A percentile compares a stretch with the other conserved stretches of the same genome.
These are phyloP conservation scores for Tolypocladium pustulatum DNA, from an alignment of 2,329 filamentous ascomycete species.

Conservation along the genomic window DNA sequence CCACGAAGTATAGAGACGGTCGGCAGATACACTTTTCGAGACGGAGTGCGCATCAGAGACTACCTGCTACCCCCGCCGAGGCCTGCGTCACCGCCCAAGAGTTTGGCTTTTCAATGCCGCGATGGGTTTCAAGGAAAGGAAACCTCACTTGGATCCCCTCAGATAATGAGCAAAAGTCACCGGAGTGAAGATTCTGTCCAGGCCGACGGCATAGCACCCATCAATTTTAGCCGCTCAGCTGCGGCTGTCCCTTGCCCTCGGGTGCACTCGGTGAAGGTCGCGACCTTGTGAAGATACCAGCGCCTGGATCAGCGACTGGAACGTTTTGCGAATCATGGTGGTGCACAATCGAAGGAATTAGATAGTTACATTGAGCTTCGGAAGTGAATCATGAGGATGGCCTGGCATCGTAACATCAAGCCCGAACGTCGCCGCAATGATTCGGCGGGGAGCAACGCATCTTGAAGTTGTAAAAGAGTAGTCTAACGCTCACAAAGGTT, in stretches of 20 bases:
- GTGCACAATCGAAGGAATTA: too few relatives aligned
- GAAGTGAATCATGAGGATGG: too few relatives aligned
- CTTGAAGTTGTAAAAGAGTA: neutral
- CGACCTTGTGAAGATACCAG: neutral
- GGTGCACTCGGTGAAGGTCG: neutral
- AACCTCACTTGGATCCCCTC: slow-evolving; percentile 5
- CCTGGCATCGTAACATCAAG: neutral
- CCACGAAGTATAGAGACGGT: slow-evolving; percentile 13
- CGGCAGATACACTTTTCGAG: slow-evolving; percentile 16
- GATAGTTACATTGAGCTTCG: neutral
- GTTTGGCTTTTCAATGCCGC: slow-evolving; percentile 15
- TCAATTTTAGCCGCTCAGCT: neutral
- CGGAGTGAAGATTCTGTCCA: neutral
- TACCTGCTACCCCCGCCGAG: slow-evolving; percentile 11
- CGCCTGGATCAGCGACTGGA: neutral
- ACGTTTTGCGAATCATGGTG: too few relatives aligned
- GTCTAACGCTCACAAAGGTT: neutral
- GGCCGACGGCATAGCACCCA: neutral
- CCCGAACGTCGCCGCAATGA: neutral
- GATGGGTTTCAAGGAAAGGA: slow-evolving; percentile 19
- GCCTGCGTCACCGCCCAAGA: slow-evolving; percentile 1
- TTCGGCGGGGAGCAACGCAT: neutral
- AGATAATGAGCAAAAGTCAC: slow-evolving; percentile 5
- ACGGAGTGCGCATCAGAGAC: slow-evolving; percentile 18
- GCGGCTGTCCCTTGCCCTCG: neutral